These are phyloP conservation scores for Coemansia sp. DNA, from an alignment of 371 early-diverging fungal genomes.

Conservation along the genomic window DNA sequence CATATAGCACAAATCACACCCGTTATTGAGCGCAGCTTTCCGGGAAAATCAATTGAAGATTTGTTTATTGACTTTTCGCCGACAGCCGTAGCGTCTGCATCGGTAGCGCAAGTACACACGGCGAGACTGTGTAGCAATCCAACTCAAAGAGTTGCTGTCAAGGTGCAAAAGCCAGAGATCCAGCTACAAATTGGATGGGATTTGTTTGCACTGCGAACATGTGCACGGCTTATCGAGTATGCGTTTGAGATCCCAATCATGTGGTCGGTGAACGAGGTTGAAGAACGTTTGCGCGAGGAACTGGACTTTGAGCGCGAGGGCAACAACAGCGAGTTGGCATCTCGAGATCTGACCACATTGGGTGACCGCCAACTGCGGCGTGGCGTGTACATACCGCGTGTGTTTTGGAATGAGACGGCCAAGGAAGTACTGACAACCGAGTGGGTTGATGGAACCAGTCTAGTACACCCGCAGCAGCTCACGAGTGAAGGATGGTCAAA, in stretches of 20 bases:
- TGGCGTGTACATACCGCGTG: constrained; percentile 74
- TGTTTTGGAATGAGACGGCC: constrained; percentile 72
- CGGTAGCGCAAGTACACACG: constrained; percentile 91
- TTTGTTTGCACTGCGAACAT: constrained; percentile 63
- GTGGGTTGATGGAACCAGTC: constrained; percentile 76
- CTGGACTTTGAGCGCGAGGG: constrained; percentile 84
- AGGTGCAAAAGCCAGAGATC: constrained; percentile 90
- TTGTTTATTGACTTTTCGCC: constrained; percentile 61
- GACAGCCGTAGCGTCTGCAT: constrained; percentile 82
- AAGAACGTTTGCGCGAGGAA: constrained; percentile 77
- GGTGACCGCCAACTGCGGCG: constrained; percentile 57
- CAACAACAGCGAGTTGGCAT: constrained; percentile 70
- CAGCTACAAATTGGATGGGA: constrained; percentile 81
- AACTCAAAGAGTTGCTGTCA: constrained; percentile 71
- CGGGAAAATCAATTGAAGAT: constrained; percentile 34
- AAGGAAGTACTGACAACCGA: constrained; percentile 79
- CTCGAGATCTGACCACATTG: constrained; percentile 53
- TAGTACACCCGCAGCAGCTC: constrained; percentile 76
- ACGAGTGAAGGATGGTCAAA: constrained; percentile 60
- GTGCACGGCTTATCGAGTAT: constrained; percentile 64
- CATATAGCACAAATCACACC: constrained; percentile 64
- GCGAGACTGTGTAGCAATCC: constrained; percentile 65
- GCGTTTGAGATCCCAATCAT: constrained; percentile 82
- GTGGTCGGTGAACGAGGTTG: constrained; percentile 78
- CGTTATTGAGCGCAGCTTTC: constrained; percentile 60